A percentile compares a stretch with the other conserved stretches of the same genome.
Evolutionary conservation across 148 eudicot species (phyloP).

Genomic region (Vaccinium vitisidaea): DNA sequence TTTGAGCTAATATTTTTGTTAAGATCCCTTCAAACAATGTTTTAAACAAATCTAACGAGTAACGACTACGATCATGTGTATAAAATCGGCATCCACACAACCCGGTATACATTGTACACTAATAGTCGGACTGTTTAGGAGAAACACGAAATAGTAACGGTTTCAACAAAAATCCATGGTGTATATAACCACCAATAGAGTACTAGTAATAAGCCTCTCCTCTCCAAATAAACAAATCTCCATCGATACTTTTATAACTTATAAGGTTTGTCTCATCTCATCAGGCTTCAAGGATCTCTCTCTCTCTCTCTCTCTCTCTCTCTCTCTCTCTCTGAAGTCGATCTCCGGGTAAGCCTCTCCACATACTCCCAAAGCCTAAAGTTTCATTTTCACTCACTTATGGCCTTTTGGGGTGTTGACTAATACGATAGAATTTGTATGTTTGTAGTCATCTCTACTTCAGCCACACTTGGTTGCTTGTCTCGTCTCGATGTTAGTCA

Average conservation of each 20-base stretch:
- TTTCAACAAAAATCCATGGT: neutral
- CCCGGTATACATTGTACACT: too few species aligned
- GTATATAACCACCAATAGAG: neutral
- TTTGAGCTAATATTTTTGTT: too few species aligned
- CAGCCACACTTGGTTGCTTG: neutral
- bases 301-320: neutral
- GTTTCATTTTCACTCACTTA: neutral
- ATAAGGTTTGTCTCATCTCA: neutral
- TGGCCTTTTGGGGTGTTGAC: neutral
- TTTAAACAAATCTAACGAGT: too few species aligned
- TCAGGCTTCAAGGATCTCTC: neutral
- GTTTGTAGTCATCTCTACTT: neutral
- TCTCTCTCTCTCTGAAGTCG: neutral
- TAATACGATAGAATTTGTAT: neutral
- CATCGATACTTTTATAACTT: too few species aligned
- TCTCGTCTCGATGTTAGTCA: neutral
- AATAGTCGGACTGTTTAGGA: too few species aligned
- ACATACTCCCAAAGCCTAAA: neutral
- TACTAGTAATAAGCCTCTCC: too few species aligned
- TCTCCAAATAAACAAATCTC: neutral
- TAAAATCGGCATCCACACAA: too few species aligned
- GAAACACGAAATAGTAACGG: neutral
- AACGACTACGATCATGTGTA: too few species aligned
- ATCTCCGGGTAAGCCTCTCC: slow-evolving; percentile 7
- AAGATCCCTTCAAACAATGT: too few species aligned